phyloP scores from a whole-genome alignment of 2,329 filamentous ascomycete genomes.

The Epichloe aotearoae region DNA sequence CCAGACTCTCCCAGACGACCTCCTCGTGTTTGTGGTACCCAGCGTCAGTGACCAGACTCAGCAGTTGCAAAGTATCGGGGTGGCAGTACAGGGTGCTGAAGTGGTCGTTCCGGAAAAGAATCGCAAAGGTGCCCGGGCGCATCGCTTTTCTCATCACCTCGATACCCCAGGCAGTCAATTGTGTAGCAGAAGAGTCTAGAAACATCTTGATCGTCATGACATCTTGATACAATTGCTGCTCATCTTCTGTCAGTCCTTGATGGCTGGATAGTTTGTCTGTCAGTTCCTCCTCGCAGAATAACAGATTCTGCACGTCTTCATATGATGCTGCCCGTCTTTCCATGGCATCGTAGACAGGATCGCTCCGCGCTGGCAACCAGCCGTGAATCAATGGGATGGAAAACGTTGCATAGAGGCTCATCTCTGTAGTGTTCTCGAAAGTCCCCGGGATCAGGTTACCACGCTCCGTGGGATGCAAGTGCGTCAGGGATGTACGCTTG shows the following conservation, averaged over 20 bases:
- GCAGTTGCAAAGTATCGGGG: slow-evolving; percentile 58
- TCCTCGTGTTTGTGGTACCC: slow-evolving; percentile 82
- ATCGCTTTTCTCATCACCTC: slow-evolving; percentile 59
- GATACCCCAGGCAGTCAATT: slow-evolving; percentile 72
- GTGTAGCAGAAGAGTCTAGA: slow-evolving; percentile 66
- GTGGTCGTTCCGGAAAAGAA: slow-evolving; percentile 93
- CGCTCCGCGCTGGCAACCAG: slow-evolving; percentile 64
- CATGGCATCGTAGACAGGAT: slow-evolving; percentile 57
- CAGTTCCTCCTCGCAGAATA: slow-evolving; percentile 80
- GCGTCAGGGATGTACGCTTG: slow-evolving; percentile 38
- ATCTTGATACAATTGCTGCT: slow-evolving; percentile 72
- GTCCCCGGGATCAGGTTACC: slow-evolving; percentile 46
- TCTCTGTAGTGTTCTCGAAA: slow-evolving; percentile 79
- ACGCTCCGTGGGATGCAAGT: slow-evolving; percentile 37
- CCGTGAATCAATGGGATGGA: slow-evolving; percentile 81
- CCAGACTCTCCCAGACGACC: slow-evolving; percentile 89
- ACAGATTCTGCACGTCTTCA: slow-evolving; percentile 79
- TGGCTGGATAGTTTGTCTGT: slow-evolving; percentile 53
- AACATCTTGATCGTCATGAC: slow-evolving; percentile 76
- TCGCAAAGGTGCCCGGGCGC: slow-evolving; percentile 67
- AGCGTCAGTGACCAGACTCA: slow-evolving; percentile 82
- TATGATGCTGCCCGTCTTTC: slow-evolving; percentile 67
- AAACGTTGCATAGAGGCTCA: slow-evolving; percentile 85
- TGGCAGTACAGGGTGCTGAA: slow-evolving; percentile 92
- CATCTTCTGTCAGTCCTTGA: slow-evolving; percentile 49